These are phyloP conservation scores for Hanseniaspora mollemarum DNA, from an alignment of 805 yeast species.

Conservation along the genomic window DNA sequence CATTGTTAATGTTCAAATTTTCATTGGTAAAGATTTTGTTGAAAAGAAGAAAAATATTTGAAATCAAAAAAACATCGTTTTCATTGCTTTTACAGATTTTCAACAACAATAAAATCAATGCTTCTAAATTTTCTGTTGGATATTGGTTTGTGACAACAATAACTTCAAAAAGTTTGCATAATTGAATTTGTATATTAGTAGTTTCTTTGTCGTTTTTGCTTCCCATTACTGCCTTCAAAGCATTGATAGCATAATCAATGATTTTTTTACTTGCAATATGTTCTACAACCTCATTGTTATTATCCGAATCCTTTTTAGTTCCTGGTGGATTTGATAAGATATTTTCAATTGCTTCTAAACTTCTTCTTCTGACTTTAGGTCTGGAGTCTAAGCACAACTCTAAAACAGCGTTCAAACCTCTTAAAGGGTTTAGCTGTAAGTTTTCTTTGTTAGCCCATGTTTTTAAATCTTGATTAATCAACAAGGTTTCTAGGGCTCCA, in stretches of 20 bases:
- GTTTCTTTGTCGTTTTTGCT: slow-evolving; percentile 35
- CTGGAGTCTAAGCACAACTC: slow-evolving; percentile 75
- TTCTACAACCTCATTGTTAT: slow-evolving; percentile 29
- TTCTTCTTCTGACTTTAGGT: slow-evolving; percentile 92
- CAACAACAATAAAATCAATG: slow-evolving; percentile 63
- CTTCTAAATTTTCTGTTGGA: slow-evolving; percentile 61
- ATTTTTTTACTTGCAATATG: slow-evolving; percentile 68
- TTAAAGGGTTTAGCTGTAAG: slow-evolving; percentile 50
- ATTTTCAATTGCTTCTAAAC: slow-evolving; percentile 70
- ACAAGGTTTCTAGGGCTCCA: slow-evolving; percentile 70
- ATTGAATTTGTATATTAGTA: slow-evolving; percentile 55
- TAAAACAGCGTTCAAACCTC: slow-evolving; percentile 68
- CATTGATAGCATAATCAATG: slow-evolving; percentile 54
- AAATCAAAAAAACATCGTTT: slow-evolving; percentile 46
- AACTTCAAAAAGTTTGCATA: slow-evolving; percentile 60
- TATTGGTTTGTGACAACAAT: slow-evolving; percentile 69
- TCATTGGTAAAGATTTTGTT: slow-evolving; percentile 53
- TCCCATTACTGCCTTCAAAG: slow-evolving; percentile 39
- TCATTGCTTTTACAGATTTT: slow-evolving; percentile 53
- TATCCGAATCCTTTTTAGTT: slow-evolving; percentile 45
- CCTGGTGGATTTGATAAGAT: slow-evolving; percentile 57
- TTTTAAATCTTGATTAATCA: slow-evolving; percentile 66
- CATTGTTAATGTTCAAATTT: slow-evolving; percentile 38
- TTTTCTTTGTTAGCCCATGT: slow-evolving; percentile 57
- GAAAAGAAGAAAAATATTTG: slow-evolving; percentile 75